Conservation (phyloP, 345 rosid genomes). For the Lumnitzera littorea region DNA sequence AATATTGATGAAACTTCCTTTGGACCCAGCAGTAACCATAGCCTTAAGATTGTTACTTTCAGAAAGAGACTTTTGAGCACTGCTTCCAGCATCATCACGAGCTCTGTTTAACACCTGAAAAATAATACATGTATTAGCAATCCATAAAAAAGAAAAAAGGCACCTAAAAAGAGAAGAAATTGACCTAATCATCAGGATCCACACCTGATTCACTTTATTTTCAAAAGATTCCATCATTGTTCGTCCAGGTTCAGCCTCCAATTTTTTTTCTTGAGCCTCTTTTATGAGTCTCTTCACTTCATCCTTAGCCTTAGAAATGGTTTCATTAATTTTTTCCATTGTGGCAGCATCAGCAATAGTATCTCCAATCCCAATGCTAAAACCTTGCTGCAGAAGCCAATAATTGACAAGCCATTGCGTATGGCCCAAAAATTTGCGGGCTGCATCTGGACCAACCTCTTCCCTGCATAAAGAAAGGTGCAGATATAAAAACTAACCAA, state of each 20-base stretch:
- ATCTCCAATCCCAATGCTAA: slow-evolving; percentile 97
- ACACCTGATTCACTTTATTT: slow-evolving; percentile 92
- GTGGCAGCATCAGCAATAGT: slow-evolving; percentile 96
- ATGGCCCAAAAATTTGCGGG: slow-evolving; percentile 95
- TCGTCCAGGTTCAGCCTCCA: slow-evolving; percentile 96
- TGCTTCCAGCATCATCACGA: slow-evolving; percentile 98
- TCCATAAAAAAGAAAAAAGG: background rate
- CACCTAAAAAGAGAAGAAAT: slow-evolving; percentile 6
- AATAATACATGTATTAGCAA: background rate
- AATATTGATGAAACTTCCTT: slow-evolving; percentile 96
- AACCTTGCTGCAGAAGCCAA: slow-evolving; percentile 94
- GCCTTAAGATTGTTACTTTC: slow-evolving; percentile 99
- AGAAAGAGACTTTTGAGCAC: slow-evolving; percentile 91
- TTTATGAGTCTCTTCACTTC: slow-evolving; percentile 70
- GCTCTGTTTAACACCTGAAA: slow-evolving; percentile 84
- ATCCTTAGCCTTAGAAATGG: slow-evolving; percentile 75
- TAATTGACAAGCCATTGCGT: slow-evolving; percentile 99
- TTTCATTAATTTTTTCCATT: slow-evolving; percentile 87
- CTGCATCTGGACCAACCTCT: slow-evolving; percentile 99
- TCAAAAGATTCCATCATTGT: slow-evolving; percentile 96
- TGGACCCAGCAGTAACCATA: slow-evolving; percentile 99
- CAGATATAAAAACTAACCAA: slow-evolving; percentile 1
- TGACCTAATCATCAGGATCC: background rate
- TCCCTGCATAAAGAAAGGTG: slow-evolving; percentile 47
- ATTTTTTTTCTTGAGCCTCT: slow-evolving; percentile 54